phyloP scores from a whole-genome alignment of 1,139 yeast genomes.

The Citeromyces siamensis region DNA sequence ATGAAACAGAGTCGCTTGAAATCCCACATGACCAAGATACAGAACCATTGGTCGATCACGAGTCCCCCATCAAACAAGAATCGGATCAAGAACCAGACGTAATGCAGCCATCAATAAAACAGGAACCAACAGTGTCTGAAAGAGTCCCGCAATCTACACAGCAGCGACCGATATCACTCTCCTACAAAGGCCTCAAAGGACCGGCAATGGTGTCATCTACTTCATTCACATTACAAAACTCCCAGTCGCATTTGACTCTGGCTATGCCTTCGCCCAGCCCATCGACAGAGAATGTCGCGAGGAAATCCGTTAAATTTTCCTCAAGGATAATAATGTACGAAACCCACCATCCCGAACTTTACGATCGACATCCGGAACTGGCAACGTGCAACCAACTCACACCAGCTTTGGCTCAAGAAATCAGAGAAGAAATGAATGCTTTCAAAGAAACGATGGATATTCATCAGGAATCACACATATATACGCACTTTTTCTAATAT shows the following conservation, averaged over 20 bases:
- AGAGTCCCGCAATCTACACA: neutral
- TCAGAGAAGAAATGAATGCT: conserved; percentile 75
- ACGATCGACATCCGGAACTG: conserved; percentile 87
- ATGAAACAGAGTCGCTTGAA: neutral
- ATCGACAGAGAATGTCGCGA: conserved; percentile 3
- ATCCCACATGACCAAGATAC: neutral
- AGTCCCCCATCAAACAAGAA: conserved; percentile 2
- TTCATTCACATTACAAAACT: neutral
- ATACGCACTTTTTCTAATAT: conserved; percentile 66
- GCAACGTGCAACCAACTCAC: conserved; percentile 92
- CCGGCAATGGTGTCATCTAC: conserved; percentile 27
- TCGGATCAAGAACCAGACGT: neutral
- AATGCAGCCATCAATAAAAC: neutral
- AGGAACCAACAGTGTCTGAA: neutral
- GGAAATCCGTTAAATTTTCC: conserved; percentile 51
- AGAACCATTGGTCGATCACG: no score
- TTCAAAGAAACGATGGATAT: conserved; percentile 69
- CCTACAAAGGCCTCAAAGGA: conserved; percentile 50
- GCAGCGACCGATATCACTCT: conserved; percentile 50
- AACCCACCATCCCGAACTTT: conserved; percentile 74
- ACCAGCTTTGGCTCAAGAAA: conserved; percentile 77
- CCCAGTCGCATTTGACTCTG: conserved; percentile 9
- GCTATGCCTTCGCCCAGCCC: conserved; percentile 7
- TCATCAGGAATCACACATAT: conserved; percentile 64
- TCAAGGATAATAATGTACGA: conserved; percentile 78